A percentile compares a stretch with the other conserved stretches of the same genome.
These are phyloP conservation scores for Juglanconis oblonga DNA, from an alignment of 2,329 filamentous ascomycete genomes.

Conservation along the genomic window DNA sequence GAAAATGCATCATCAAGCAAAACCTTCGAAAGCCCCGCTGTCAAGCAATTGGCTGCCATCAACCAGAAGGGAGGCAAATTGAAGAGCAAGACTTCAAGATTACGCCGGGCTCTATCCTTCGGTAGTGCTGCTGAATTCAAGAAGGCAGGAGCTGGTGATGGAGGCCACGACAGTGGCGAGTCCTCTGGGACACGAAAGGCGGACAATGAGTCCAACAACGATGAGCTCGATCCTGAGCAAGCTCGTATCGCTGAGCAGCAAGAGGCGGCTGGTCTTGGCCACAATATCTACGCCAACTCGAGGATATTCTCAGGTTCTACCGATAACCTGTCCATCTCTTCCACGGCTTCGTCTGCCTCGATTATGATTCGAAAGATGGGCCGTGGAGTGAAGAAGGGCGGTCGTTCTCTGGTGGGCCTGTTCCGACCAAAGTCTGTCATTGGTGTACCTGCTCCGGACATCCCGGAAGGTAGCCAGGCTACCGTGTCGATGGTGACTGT, in stretches of 20 bases:
- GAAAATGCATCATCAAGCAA: conserved; percentile 25
- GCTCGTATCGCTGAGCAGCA: conserved; percentile 88
- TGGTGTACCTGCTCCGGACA: conserved; percentile 71
- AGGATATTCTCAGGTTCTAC: conserved; percentile 87
- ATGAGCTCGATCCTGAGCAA: conserved; percentile 80
- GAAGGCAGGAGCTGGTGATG: conserved; percentile 64
- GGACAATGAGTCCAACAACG: conserved; percentile 47
- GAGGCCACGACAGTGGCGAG: conserved; percentile 30
- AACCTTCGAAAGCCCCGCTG: conserved; percentile 64
- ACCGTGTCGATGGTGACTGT: conserved; percentile 93
- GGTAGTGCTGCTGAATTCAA: conserved; percentile 90
- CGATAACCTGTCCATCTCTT: conserved; percentile 90
- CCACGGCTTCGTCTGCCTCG: conserved; percentile 83
- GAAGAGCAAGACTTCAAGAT: conserved; percentile 80
- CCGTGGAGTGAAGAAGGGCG: conserved; percentile 93
- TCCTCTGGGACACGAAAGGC: conserved; percentile 41
- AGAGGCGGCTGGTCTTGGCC: conserved; percentile 87
- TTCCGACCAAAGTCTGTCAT: conserved; percentile 93
- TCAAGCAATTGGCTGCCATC: conserved; percentile 81
- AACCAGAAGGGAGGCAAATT: conserved; percentile 75
- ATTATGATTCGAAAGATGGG: conserved; percentile 99
- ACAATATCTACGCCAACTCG: conserved; percentile 86
- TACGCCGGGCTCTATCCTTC: conserved; percentile 93
- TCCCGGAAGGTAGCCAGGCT: conserved; percentile 69
- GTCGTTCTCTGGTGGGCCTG: conserved; percentile 84